These are phyloP conservation scores for Canna indica DNA, from an alignment of 176 grass and related monocot genomes.

Conservation along the genomic window DNA sequence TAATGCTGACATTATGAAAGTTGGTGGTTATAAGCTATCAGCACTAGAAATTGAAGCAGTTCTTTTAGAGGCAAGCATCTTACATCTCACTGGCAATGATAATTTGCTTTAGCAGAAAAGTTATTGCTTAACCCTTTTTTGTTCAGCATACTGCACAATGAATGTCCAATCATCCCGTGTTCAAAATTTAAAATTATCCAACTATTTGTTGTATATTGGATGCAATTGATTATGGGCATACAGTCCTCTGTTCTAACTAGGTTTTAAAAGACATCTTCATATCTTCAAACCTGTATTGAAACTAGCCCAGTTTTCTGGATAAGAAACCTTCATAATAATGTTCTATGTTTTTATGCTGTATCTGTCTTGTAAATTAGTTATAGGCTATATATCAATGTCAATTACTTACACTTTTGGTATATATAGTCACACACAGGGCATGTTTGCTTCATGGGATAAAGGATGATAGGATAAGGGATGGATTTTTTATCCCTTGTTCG, in stretches of 20 bases:
- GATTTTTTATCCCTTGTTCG: no score
- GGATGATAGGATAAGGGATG: no score
- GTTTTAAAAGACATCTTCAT: background rate
- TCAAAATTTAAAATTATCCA: background rate
- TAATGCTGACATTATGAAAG: conserved; percentile 99
- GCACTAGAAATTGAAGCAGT: conserved; percentile 92
- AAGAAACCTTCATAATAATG: no score
- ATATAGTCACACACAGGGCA: background rate
- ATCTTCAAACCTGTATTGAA: background rate
- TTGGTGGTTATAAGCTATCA: conserved; percentile 91
- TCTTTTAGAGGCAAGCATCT: conserved; percentile 52
- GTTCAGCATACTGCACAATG: background rate
- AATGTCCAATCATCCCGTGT: background rate
- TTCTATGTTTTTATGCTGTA: background rate
- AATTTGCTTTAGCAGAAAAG: conserved; percentile 7
- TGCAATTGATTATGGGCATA: background rate
- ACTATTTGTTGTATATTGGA: background rate
- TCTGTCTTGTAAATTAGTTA: background rate
- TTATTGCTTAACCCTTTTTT: background rate
- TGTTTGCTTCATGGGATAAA: no score
- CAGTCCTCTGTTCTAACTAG: background rate
- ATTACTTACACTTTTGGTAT: background rate
- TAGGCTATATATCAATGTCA: background rate
- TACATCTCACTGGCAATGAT: background rate
- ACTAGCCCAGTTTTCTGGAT: no score